Base-by-base conservation (phyloP, 2,329 filamentous ascomycete species). In the Phialophora tarda region DNA sequence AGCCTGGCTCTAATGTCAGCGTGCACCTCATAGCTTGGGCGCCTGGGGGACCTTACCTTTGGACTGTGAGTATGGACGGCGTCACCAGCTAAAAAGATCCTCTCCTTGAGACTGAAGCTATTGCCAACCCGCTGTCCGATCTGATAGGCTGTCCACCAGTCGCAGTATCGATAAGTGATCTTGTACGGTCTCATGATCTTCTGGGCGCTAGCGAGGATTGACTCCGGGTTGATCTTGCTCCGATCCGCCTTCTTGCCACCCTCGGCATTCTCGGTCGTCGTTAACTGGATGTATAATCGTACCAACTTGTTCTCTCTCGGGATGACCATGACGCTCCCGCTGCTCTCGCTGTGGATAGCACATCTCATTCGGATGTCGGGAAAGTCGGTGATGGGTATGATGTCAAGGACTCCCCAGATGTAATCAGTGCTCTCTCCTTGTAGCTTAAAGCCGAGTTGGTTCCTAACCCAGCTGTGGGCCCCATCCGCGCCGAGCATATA, bases 1-100 rank as follows among this genome's bases (percentile, higher is more conserved):
- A 0, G 86, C 88, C 73, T 90, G 90, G 23, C 87, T 17, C 48
- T 55, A 77, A 80, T 38, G 47, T 61, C 51, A 51, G 48, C 12
- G n/a, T 44, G 7, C 38, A n/a, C 17, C 12, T n/a, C 38, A 44
- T 44, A n/a, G 5, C 38, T 5, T 8, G 38, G 14, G 14, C 14
- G 17, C 14, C 38, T n/a, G 14, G 56, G 8, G 26, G 28, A n/a
- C 21, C 21, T 23, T 38, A 61, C 59, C 56, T 64, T 53, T 21
- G 51, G 57, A 38, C 62, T 67, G 71, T 84, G 82, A 0, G 82
- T 85, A 71, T 83, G 82, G 0, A 86, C 85, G 1, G 87, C 89
- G 75, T 91, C 89, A 1, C 89, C 90, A 0, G 88, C 87, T 4
- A 92, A 80, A 74, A 93, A 92, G 10, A 93, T 82, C 3, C 88